Conservation (phyloP, 371 early-diverging fungal species). For the Syncephalastrum sp. region DNA sequence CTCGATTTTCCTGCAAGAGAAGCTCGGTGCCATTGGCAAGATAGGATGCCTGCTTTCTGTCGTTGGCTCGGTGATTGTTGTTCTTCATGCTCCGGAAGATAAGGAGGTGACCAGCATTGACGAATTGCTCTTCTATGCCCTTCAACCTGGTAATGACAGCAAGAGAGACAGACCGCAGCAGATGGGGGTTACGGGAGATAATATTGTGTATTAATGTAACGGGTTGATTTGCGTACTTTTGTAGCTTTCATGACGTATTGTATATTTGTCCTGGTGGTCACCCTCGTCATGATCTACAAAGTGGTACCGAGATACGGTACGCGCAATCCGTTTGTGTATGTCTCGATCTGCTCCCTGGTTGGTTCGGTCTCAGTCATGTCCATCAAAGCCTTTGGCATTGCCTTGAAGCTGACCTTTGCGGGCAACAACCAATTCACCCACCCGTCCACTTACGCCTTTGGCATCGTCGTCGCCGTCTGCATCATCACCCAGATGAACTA, state of each 20-base stretch:
- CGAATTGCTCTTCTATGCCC: constrained; percentile 64
- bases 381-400: constrained; percentile 89
- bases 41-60: constrained; percentile 84
- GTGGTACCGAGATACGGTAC: constrained; percentile 82
- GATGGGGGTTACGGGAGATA: no score
- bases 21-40: constrained; percentile 72
- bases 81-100: constrained; percentile 86
- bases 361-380: constrained; percentile 92
- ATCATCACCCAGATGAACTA: constrained; percentile 93
- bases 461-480: constrained; percentile 71
- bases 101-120: constrained; percentile 65
- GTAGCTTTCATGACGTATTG: constrained; percentile 78
- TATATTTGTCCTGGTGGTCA: constrained; percentile 57
- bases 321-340: constrained; percentile 76
- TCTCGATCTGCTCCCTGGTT: constrained; percentile 84
- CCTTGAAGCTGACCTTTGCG: constrained; percentile 85
- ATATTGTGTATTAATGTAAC: not conserved
- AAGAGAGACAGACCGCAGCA: not conserved
- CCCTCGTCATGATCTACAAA: constrained; percentile 72
- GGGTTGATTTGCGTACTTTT: constrained; percentile 3
- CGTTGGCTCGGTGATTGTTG: constrained; percentile 81
- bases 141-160: constrained; percentile 54
- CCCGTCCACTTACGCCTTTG: constrained; percentile 84
- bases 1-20: constrained; percentile 68
- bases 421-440: constrained; percentile 90